Conservation (phyloP, 306 rosid genomes). For the Malus orientalis region DNA sequence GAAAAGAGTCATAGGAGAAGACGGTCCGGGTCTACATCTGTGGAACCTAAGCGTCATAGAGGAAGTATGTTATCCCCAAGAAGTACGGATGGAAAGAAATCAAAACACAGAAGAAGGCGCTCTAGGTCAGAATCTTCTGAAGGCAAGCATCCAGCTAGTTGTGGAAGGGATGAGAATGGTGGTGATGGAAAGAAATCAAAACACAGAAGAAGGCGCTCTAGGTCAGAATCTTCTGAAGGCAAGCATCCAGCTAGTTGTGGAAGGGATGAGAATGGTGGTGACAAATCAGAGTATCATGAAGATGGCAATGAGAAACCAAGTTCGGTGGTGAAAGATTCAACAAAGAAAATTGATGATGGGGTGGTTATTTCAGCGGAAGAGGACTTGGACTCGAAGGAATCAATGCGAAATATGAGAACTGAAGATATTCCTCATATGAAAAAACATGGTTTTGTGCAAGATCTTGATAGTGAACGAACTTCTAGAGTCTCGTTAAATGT, state of each 20-base stretch:
- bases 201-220: constrained; percentile 23
- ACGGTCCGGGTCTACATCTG: constrained; percentile 38
- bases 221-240: constrained; percentile 40
- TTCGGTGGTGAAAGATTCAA: constrained; percentile 16
- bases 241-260: constrained; percentile 29
- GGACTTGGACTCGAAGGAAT: constrained; percentile 16
- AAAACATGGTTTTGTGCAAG: constrained; percentile 2
- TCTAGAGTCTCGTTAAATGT: constrained; percentile 23
- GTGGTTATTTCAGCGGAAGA: constrained; percentile 26
- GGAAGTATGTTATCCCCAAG: constrained; percentile 40
- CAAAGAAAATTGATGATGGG: constrained; percentile 20
- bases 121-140: constrained; percentile 40
- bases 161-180: constrained; percentile 34
- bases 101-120: constrained; percentile 21
- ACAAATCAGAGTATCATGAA: constrained; percentile 25
- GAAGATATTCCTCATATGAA: constrained; percentile 27
- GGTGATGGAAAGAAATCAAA: constrained; percentile 33
- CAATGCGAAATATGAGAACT: constrained; percentile 20
- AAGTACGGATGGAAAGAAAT: constrained; percentile 31
- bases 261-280: constrained; percentile 31
- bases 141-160: constrained; percentile 30
- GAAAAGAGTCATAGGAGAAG: constrained; percentile 41
- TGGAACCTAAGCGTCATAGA: constrained; percentile 30
- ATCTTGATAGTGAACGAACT: constrained; percentile 4
- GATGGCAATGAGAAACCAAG: constrained; percentile 21